Evolutionary conservation across 1,139 yeast genomes (phyloP).

Genomic region (Pneumocystis jirovecii): DNA sequence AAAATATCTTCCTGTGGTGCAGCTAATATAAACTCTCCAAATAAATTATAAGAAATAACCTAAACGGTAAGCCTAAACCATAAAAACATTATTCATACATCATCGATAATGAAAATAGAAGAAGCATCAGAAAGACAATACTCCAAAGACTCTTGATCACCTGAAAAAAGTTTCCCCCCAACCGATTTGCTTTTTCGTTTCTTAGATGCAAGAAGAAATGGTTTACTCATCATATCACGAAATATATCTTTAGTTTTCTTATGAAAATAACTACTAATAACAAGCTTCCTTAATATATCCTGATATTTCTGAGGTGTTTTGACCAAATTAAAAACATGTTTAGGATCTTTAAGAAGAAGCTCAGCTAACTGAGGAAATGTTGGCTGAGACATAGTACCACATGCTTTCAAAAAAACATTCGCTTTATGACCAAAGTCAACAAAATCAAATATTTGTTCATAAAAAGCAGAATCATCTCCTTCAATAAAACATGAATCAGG

Average conservation of each 20-base stretch:
- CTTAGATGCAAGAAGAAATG: slow-evolving; percentile 23
- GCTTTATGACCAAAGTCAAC: slow-evolving; percentile 19
- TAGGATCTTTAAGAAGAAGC: slow-evolving; percentile 22
- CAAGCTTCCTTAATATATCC: slow-evolving; percentile 19
- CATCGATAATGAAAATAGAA: slow-evolving; percentile 27
- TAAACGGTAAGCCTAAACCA: background rate
- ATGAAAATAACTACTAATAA: slow-evolving; percentile 20
- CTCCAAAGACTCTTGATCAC: slow-evolving; percentile 15
- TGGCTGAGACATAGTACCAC: slow-evolving; percentile 27
- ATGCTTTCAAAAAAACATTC: slow-evolving; percentile 21
- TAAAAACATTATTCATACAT: slow-evolving; percentile 14
- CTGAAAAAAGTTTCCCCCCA: slow-evolving; percentile 10
- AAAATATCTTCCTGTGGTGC: slow-evolving; percentile 26
- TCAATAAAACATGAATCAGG: slow-evolving; percentile 10
- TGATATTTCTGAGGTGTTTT: slow-evolving; percentile 19
- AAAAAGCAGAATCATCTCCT: slow-evolving; percentile 15
- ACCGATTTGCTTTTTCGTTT: slow-evolving; percentile 6
- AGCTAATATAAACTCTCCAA: slow-evolving; percentile 22
- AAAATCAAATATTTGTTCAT: slow-evolving; percentile 22
- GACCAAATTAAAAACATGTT: slow-evolving; percentile 20
- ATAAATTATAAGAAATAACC: slow-evolving; percentile 24
- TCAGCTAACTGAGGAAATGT: slow-evolving; percentile 22
- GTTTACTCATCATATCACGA: slow-evolving; percentile 19
- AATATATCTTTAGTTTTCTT: slow-evolving; percentile 18
- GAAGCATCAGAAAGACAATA: slow-evolving; percentile 19